These are phyloP conservation scores for Citrullus mucosospermus DNA, from an alignment of 306 rosid species.

Conservation along the genomic window DNA sequence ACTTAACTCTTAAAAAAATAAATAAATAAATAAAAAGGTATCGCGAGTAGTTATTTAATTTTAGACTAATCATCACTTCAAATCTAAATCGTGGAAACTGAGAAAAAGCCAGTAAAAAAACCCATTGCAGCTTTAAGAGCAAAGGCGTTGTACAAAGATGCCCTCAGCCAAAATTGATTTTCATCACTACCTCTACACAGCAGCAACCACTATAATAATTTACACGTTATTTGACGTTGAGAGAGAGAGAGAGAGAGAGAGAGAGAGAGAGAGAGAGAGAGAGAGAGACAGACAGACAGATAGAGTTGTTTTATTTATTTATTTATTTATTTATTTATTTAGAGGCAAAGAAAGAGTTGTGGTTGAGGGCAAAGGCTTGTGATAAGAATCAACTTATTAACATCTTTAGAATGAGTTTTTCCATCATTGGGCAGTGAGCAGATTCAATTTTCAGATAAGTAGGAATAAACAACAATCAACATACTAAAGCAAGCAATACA, in stretches of 20 bases:
- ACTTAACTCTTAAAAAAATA: neutral
- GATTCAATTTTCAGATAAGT: neutral
- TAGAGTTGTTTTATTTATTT: no score
- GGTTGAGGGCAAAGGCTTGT: no score
- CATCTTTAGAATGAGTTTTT: neutral
- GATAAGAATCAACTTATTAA: neutral
- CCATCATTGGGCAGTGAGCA: constrained; percentile 1
- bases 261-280: no score
- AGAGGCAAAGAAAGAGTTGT: no score
- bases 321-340: no score
- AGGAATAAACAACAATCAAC: neutral
- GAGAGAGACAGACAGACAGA: no score
- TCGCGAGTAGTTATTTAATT: no score
- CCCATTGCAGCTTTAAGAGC: neutral
- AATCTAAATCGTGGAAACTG: neutral
- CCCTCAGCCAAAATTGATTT: constrained; percentile 1
- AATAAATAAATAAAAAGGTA: neutral
- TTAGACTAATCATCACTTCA: neutral
- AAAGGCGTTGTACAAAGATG: neutral
- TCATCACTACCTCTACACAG: constrained; percentile 8
- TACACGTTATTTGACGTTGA: no score
- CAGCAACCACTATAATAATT: no score
- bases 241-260: no score
- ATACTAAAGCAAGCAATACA: neutral
- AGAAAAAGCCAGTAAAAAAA: neutral